A percentile compares a stretch with the other conserved stretches of the same genome.
These are phyloP conservation scores for Phaffia australis DNA, from an alignment of 768 basidiomycete species.

Conservation along the genomic window DNA sequence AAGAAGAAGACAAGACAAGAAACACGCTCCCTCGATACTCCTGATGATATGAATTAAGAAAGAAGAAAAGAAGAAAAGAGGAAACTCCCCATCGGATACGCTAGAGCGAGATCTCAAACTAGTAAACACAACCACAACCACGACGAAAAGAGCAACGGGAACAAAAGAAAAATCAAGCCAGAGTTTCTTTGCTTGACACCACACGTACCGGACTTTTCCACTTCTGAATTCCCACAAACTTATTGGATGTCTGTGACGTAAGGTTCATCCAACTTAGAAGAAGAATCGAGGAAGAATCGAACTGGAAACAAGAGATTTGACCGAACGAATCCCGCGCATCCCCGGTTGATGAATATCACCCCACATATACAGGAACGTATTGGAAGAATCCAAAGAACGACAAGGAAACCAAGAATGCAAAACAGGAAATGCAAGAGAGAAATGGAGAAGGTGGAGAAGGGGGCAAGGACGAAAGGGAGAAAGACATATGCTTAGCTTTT, in stretches of 20 bases:
- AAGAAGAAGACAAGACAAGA: not conserved
- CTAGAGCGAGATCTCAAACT: not conserved
- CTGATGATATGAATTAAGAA: not conserved
- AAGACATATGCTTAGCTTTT: not conserved
- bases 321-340: too few species aligned
- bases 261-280: too few species aligned
- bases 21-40: not conserved
- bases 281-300: too few species aligned
- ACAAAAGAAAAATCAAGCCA: not conserved
- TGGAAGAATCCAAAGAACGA: not conserved
- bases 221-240: not conserved
- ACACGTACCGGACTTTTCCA: not conserved
- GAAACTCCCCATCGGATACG: not conserved
- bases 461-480: constrained; percentile 1
- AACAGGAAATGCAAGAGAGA: not conserved
- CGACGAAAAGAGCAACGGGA: not conserved
- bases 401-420: not conserved
- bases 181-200: not conserved
- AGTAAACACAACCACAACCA: too few species aligned
- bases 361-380: not conserved
- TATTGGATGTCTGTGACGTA: not conserved
- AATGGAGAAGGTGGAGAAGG: not conserved
- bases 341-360: too few species aligned
- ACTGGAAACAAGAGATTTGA: too few species aligned
- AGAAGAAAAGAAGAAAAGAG: not conserved